phyloP scores from a whole-genome alignment of 441 rosid genomes.

The Adansonia madagascariensis region DNA sequence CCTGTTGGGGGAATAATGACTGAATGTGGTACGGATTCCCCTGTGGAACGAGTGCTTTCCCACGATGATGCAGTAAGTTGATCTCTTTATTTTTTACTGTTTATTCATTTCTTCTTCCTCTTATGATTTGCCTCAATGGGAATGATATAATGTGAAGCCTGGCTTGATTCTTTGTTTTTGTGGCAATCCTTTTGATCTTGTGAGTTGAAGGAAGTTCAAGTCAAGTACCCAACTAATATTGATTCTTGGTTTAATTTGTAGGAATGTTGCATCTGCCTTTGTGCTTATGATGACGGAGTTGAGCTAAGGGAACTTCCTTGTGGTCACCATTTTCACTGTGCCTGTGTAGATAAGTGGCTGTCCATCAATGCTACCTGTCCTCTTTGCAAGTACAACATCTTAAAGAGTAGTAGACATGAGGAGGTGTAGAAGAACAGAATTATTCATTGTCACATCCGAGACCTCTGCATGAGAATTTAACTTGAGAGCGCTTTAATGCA shows the following conservation, averaged over 20 bases:
- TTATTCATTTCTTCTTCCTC: not conserved
- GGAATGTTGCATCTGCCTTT: slow-evolving; percentile 99
- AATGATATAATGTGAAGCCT: not conserved
- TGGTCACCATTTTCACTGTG: slow-evolving; percentile 91
- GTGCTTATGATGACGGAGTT: slow-evolving; percentile 81
- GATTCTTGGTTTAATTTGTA: slow-evolving; percentile 32
- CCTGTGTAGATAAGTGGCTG: slow-evolving; percentile 96
- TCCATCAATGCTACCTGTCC: slow-evolving; percentile 91
- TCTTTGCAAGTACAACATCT: slow-evolving; percentile 92
- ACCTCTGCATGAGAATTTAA: slow-evolving; percentile 20
- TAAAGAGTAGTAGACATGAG: slow-evolving; percentile 74
- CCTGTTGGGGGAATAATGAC: slow-evolving; percentile 68
- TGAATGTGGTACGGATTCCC: slow-evolving; percentile 79
- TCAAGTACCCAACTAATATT: not conserved
- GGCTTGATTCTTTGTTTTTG: not conserved
- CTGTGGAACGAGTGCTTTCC: slow-evolving; percentile 61
- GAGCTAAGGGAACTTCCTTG: slow-evolving; percentile 96
- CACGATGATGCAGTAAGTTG: slow-evolving; percentile 76
- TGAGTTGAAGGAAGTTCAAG: slow-evolving; percentile 4
- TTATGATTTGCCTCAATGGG: not conserved
- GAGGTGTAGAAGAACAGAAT: slow-evolving; percentile 52
- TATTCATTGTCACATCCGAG: not conserved
- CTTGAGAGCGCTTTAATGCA: slow-evolving; percentile 12
- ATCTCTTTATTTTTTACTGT: slow-evolving; percentile 6
- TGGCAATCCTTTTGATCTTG: not conserved